phyloP scores from a whole-genome alignment of 306 rosid species.

The Sphenostylis stenocarpa region DNA sequence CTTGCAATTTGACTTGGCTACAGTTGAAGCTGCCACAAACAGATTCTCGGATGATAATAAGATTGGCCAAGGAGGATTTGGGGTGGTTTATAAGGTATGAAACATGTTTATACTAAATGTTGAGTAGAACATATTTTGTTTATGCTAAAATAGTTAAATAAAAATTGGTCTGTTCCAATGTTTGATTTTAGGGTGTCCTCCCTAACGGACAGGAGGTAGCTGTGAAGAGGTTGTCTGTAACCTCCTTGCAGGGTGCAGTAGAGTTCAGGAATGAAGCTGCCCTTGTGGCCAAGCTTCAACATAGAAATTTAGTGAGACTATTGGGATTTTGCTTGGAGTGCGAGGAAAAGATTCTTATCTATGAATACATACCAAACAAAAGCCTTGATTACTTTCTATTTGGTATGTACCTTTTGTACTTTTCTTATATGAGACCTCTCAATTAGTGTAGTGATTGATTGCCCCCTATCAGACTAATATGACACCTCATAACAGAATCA shows the following conservation, averaged over 20 bases:
- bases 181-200: conserved; percentile 48
- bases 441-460: neutral
- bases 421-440: neutral
- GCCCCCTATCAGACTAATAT: neutral
- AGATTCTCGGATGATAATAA: conserved; percentile 42
- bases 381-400: conserved; percentile 58
- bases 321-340: conserved; percentile 63
- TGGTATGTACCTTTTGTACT: conserved; percentile 38
- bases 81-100: conserved; percentile 55
- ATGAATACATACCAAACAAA: conserved; percentile 58
- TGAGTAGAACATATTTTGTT: neutral
- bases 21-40: conserved; percentile 48
- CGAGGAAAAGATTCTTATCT: conserved; percentile 60
- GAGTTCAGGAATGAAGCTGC: conserved; percentile 65
- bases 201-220: conserved; percentile 57
- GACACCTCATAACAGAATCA: neutral
- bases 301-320: conserved; percentile 57
- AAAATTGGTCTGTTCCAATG: neutral
- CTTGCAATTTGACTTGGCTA: conserved; percentile 43
- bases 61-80: conserved; percentile 64
- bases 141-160: neutral
- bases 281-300: conserved; percentile 65
- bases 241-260: conserved; percentile 57
- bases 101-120: neutral
- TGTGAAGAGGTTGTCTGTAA: conserved; percentile 54